Percentiles rank a stretch among this genome's conserved stretches.
These are phyloP conservation scores for Pilatotrama ljubarskyi DNA, from an alignment of 768 basidiomycete species.

Conservation along the genomic window DNA sequence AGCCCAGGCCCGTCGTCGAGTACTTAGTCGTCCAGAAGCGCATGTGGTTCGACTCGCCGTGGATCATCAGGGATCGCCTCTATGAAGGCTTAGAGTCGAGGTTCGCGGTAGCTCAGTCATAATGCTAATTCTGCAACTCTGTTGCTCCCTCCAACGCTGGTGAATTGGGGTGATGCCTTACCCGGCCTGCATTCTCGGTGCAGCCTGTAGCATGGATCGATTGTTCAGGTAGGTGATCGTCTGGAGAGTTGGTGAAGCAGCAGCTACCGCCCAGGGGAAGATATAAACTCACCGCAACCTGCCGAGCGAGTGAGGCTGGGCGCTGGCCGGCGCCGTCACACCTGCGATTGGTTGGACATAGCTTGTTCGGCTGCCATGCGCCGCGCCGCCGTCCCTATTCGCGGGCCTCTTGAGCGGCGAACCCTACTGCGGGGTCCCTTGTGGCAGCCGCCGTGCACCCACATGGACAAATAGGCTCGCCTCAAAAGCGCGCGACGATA, in stretches of 20 bases:
- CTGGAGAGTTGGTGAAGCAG: no score
- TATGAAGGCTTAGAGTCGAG: slow-evolving; percentile 19
- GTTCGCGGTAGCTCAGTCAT: not conserved
- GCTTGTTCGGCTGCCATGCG: no score
- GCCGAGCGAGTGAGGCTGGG: no score
- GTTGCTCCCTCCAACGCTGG: not conserved
- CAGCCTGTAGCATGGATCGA: not conserved
- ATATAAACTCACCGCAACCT: no score
- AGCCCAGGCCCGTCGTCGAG: slow-evolving; percentile 41
- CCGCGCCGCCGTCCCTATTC: no score
- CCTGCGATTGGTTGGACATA: no score
- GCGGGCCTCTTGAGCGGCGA: no score
- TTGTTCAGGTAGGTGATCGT: no score
- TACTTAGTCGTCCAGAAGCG: slow-evolving; percentile 56
- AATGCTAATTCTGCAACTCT: not conserved
- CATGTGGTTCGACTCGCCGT: slow-evolving; percentile 68
- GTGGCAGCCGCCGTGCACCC: not conserved
- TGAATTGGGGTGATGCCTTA: not conserved
- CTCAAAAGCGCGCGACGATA: no score
- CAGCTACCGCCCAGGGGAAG: no score
- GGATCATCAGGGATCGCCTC: slow-evolving; percentile 55
- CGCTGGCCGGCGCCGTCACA: no score
- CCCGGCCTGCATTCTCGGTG: not conserved
- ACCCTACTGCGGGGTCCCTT: not conserved
- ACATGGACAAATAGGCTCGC: not conserved